Evolutionary conservation across 2,329 filamentous ascomycete genomes (phyloP), one percentile per base, ranked within the genome.

Genomic region (Colletotrichum sp.): DNA sequence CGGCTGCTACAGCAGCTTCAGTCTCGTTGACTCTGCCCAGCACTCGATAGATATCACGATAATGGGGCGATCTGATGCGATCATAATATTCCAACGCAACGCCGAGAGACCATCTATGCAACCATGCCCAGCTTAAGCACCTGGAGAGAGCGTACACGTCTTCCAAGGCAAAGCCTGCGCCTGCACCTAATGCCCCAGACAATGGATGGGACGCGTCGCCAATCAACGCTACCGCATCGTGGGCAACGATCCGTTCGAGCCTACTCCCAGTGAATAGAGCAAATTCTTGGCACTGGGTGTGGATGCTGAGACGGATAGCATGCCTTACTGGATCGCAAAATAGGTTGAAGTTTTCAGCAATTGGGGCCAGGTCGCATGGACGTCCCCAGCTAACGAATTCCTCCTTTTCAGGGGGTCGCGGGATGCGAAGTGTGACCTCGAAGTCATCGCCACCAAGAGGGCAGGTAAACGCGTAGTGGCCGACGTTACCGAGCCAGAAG

Each of bases 371-470:
- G 16, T 62, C 28, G 26, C 26, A 28, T 18, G 18, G 57, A 18
- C 57, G 57, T 12, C 82, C 82, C 82, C 82, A 84, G 66, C 81
- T 82, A 13, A 81, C 81, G 1, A 79, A 78, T 5, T 80, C 77
- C 28, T 81, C 79, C 2, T 77, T 77, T 22, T 79, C 79, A 2
- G 12, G 30, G 7, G 77, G 77, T 1, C 76, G 77, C 15, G 77
- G 76, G 34, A 81, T 78, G n/a, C 80, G 79, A 2, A 75, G 79
- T 9, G 82, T 84, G 26, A 84, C 76, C 55, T 84, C 83, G 66
- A 84, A 83, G 63, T 84, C 82, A 48, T 83, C 77, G 13, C 76
- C 77, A 8, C 82, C 82, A 1, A 84, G 81, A 0, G 83, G 83
- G 39, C 82, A 83, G 9, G 82, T 83, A 66, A 80, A 85, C 4